phyloP scores from a whole-genome alignment of 352 stramenopile species.

The Globisporangium cystogenes region DNA sequence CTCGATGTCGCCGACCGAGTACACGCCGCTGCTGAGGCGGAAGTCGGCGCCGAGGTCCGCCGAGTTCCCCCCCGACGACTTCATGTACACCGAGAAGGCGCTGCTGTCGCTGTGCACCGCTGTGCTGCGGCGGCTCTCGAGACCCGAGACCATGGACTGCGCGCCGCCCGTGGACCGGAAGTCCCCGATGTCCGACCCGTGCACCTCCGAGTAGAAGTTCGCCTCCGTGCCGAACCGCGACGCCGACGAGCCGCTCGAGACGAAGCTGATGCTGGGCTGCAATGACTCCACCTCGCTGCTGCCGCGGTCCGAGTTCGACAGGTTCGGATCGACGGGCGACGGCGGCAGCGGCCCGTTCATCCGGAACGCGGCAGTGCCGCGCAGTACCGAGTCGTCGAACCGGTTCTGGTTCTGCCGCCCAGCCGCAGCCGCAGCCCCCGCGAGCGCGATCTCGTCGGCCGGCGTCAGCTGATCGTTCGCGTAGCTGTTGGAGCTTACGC shows the following conservation, averaged over 20 bases:
- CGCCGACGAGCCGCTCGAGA: conserved; percentile 7
- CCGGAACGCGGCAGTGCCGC: conserved; percentile 10
- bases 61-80: conserved; percentile 17
- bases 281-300: conserved; percentile 8
- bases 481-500: conserved; percentile 13
- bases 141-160: conserved; percentile 5
- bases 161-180: conserved; percentile 16
- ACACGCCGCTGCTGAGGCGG: conserved; percentile 20
- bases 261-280: conserved; percentile 8
- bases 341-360: conserved; percentile 9
- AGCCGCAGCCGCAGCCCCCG: conserved; percentile 2
- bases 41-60: conserved; percentile 11
- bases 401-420: conserved; percentile 8
- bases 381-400: conserved; percentile 13
- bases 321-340: neutral
- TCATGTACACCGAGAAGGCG: conserved; percentile 32
- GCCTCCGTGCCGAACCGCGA: conserved; percentile 1
- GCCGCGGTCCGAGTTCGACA: conserved; percentile 1
- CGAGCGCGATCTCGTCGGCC: conserved; percentile 27
- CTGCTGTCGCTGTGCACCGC: conserved; percentile 24
- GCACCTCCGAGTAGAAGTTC: conserved; percentile 4
- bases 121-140: conserved; percentile 4
- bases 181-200: conserved; percentile 15
- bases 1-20: conserved; percentile 14
- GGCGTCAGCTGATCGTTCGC: conserved; percentile 27